Evolutionary conservation across 2,329 filamentous ascomycete species (phyloP), one percentile per base, ranked within the genome.

Genomic region (Knufia fluminis): DNA sequence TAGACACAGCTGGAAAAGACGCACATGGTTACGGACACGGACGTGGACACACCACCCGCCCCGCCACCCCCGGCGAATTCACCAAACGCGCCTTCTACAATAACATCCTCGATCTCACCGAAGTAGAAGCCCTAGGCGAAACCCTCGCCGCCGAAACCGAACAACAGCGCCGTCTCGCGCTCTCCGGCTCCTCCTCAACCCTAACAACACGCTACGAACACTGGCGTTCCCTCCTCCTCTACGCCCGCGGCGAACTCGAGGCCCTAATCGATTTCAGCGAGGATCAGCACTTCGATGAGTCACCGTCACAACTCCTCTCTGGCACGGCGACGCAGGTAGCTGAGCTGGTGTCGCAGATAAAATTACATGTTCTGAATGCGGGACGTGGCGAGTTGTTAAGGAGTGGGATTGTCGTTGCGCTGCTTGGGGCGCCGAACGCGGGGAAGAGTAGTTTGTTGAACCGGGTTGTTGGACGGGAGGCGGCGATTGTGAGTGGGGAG

Each of bases 181-280:
- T 96, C 1, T 80, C 85, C 3, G 89, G 89, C 4, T 81, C 81
- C 24, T 85, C 80, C 2, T 82, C 83, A 19, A 68, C 74, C 0
- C 72, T 96, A 10, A 80, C 86, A 0, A 74, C 75, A 52, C 80
- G 81, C 16, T 98, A 98, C 64, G 89, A 96, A 58, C 61, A 61
- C 8, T 98, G 92, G 92, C 80, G 91, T 22, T 71, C 78, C 55
- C 74, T 81, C 56, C 69, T 98, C 16, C 72, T 97, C 4, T 76
- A 84, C 54, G 90, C 90, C 8, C 80, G 92, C 1, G 92, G 88
- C 8, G 90, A 97, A 68, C 75, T 98, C 33, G 92, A 98, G 67
- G 92, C 92, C 0, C 70, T 98, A 57, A 97, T 98, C 54, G 92
- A 98, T 67, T 98, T 98, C 64, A 85, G 87, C 1, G 92, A 98